Conservation (phyloP, 441 rosid species). For the Populus hybrid region DNA sequence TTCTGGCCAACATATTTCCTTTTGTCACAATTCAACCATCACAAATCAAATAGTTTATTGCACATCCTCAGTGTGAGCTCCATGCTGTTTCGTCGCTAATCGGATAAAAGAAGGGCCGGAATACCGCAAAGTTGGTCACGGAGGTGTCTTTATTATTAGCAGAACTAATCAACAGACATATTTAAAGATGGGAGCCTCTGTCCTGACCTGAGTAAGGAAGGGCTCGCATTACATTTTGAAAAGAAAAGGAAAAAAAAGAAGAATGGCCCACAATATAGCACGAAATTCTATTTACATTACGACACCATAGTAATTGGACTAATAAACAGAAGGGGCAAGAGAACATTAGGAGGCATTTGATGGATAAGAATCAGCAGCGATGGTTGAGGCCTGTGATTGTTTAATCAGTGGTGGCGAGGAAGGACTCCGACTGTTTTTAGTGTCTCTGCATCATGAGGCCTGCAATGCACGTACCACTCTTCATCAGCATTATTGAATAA, state of each 20-base stretch:
- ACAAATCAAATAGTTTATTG: too few species aligned
- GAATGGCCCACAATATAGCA: neutral
- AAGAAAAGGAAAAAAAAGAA: too few species aligned
- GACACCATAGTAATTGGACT: neutral
- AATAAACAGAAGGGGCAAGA: neutral
- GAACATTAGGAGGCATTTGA: neutral
- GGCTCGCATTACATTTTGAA: neutral
- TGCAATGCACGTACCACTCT: neutral
- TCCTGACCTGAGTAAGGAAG: neutral
- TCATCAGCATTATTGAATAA: neutral
- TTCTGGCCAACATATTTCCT: too few species aligned
- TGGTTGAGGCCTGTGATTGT: neutral
- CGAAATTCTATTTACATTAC: neutral
- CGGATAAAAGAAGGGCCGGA: neutral
- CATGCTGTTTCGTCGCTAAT: too few species aligned
- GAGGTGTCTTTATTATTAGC: neutral
- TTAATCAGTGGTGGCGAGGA: neutral
- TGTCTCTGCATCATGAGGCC: neutral
- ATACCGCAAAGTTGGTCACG: neutral
- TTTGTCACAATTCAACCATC: too few species aligned
- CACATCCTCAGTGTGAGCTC: too few species aligned
- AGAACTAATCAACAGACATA: neutral
- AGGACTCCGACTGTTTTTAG: neutral
- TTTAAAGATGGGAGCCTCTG: neutral
- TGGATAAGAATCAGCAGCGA: neutral